Evolutionary conservation across 129 eudicot genomes (phyloP), one percentile per base, ranked within the genome.

Genomic region (Smallanthus sonchifolius): DNA sequence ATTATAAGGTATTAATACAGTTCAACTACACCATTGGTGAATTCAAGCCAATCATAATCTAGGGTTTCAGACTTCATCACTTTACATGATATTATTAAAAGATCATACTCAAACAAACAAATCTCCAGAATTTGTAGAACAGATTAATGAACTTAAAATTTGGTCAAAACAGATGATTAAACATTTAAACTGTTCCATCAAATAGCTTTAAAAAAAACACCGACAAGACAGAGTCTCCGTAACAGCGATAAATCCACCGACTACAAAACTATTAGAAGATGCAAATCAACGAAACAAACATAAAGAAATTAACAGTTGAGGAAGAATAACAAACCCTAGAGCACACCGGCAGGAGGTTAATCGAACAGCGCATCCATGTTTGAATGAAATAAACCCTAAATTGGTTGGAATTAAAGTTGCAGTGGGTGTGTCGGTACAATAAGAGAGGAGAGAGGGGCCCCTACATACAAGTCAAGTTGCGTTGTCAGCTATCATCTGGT

Each of bases 401-500:
- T 28, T 37, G 28, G 68, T 48, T 19, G 70, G 3, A 24, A 61
- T 47, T 47, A 24, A 37, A 37, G 77, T 39, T 45, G 39, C 52
- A 44, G 75, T 66, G 65, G 65, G 19, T 73, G 65, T 39, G 78
- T 74, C 34, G 78, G 69, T 42, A 19, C 45, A 56, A 73, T 44
- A 51, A 51, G 65, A 52, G 67, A 55, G 67, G 74, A 14, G 11
- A 13, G 16, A 30, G 42, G 72, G 77, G 66, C 72, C 82, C 77
- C 82, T 55, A 79, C 83, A 63, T 79, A 79, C 30, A 54, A 69
- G 30, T 40, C 34, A 64, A 79, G 45, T 32, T 30, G 68, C 14
- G 82, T 10, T 62, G 77, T 78, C 77, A 71, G 66, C 47, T 38
- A 78, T 75, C 72, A 49, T 75, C 72, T 63, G 72, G 79, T 48